phyloP scores from a whole-genome alignment of 2,329 filamentous ascomycete genomes.

The Ophiostoma novo-ulmi region DNA sequence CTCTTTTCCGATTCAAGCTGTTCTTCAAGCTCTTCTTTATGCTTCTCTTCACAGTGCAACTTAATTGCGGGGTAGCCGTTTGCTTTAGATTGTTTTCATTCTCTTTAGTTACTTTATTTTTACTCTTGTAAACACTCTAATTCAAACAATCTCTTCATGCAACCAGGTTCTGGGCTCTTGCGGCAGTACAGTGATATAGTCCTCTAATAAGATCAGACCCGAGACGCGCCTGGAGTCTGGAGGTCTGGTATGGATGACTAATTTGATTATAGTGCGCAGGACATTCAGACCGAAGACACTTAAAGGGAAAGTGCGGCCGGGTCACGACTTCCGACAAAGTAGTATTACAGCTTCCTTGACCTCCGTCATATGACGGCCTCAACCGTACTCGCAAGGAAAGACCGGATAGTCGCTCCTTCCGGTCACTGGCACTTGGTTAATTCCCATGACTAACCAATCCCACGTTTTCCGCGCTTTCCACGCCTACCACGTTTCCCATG shows the following conservation, averaged over 20 bases:
- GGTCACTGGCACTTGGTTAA: neutral
- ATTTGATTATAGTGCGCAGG: neutral
- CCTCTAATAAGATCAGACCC: neutral
- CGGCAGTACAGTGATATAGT: too few relatives aligned
- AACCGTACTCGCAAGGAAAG: neutral
- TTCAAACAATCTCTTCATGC: neutral
- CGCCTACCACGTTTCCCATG: neutral
- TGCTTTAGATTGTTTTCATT: neutral
- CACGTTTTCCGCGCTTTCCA: neutral
- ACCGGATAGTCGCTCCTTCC: constrained; percentile 1
- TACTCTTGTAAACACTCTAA: neutral
- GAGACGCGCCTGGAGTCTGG: neutral
- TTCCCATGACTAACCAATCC: neutral
- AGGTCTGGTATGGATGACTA: neutral
- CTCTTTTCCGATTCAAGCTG: neutral
- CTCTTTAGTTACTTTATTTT: neutral
- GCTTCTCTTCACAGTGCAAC: constrained; percentile 6
- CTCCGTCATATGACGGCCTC: neutral
- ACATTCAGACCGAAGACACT: too few relatives aligned
- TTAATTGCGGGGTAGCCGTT: constrained; percentile 1
- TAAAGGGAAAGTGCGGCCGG: too few relatives aligned
- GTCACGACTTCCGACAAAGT: neutral
- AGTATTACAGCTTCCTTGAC: neutral
- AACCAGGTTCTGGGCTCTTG: neutral
- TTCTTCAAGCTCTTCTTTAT: neutral